Percentiles rank a stretch among this genome's conserved stretches.
Evolutionary conservation across 164 flowering plant species (phyloP).

Genomic region (Magnolia kwangsiensis): DNA sequence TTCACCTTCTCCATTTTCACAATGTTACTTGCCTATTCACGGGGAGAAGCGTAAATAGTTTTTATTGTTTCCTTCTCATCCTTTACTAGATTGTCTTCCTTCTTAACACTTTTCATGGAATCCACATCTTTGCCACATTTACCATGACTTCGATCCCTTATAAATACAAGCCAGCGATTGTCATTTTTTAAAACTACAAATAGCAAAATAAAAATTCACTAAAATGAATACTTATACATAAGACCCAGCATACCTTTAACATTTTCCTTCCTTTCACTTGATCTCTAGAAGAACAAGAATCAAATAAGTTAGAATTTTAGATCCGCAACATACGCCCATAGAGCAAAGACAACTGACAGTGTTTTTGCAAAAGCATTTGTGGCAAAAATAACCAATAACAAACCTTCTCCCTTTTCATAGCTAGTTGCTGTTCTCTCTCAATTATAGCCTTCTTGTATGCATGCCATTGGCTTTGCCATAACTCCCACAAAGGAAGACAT

Average conservation of each 20-base stretch:
- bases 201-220: neutral
- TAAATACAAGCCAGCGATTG: neutral
- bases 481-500: conserved; percentile 80
- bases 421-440: conserved; percentile 52
- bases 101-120: conserved; percentile 24
- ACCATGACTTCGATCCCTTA: conserved; percentile 18
- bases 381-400: neutral
- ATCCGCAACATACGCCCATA: neutral
- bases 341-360: neutral
- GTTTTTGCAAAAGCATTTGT: no score
- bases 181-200: neutral
- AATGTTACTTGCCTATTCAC: conserved; percentile 24
- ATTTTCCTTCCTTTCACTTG: conserved; percentile 41
- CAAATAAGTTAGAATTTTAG: neutral
- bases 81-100: conserved; percentile 18
- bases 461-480: conserved; percentile 81
- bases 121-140: conserved; percentile 28
- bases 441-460: conserved; percentile 55
- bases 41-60: conserved; percentile 18
- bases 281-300: conserved; percentile 36
- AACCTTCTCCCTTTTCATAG: conserved; percentile 54
- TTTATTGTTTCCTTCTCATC: conserved; percentile 25
- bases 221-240: neutral
- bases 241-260: conserved; percentile 40
- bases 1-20: conserved; percentile 21